Evolutionary conservation across 257 asterid genomes (phyloP), one percentile per base, ranked within the genome.

Genomic region (Apocynum venetum): DNA sequence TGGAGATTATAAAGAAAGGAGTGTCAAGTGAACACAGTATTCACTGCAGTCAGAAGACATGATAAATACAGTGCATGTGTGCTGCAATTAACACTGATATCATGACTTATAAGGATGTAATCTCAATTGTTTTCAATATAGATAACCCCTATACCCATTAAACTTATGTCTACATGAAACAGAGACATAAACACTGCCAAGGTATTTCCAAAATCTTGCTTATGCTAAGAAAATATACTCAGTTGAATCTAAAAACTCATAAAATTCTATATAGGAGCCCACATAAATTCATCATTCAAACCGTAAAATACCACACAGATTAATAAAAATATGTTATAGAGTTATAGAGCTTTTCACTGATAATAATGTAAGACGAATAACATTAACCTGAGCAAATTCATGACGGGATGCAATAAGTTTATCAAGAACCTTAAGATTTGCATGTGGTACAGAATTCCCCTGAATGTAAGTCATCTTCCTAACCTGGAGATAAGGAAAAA

Each of bases 351-450:
- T 11, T 43, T 59, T n/a, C 40, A 25, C 31, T 48, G 41, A 12
- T n/a, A 52, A 47, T 43, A 36, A 38, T 46, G 76, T 60, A 55
- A 78, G 64, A 72, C n/a, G 43, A 71, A 59, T n/a, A 52, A 75
- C 35, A 64, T 81, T 85, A 82, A 95, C 97, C 99, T 93, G 91
- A 64, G 99, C 86, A 81, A 95, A 88, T 82, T 95, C 97, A 72
- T 93, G 97, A 68, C 99, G 96, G 46, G 97, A 90, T 35, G 94
- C 91, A 83, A 93, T 89, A 82, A 95, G 94, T 83, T 90, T 92
- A 81, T 95, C 94, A 76, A 95, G 97, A 75, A 91, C 97, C 55
- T 68, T 82, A 83, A 93, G 90, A 86, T 95, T 95, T 80, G 92
- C 97, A 56, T 74, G 88, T 66, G 99, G 97, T 19, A 83, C 85